These are phyloP conservation scores for Echium plantagineum DNA, from an alignment of 257 asterid species.

Conservation along the genomic window DNA sequence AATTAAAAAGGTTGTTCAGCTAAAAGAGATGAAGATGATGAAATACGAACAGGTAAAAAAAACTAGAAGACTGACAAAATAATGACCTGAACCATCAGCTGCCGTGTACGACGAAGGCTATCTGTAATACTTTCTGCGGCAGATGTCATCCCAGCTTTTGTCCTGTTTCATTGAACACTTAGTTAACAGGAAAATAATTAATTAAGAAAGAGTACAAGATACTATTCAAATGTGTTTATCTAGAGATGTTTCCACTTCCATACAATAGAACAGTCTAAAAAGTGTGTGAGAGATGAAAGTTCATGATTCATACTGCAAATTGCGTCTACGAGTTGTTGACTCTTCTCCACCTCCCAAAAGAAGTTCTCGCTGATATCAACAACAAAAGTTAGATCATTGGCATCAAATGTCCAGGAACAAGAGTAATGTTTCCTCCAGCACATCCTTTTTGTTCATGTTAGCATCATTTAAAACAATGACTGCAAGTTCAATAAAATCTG, in stretches of 20 bases:
- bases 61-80: conserved; percentile 1
- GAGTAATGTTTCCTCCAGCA: background rate
- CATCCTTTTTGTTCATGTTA: background rate
- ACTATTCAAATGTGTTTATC: background rate
- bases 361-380: conserved; percentile 65
- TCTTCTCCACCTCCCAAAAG: conserved; percentile 97
- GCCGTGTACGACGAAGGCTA: conserved; percentile 89
- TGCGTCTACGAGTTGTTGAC: conserved; percentile 81
- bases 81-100: conserved; percentile 94
- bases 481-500: conserved; percentile 2
- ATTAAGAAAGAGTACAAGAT: background rate
- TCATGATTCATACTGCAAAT: conserved; percentile 55
- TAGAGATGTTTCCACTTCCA: background rate
- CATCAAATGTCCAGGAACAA: background rate
- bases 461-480: background rate
- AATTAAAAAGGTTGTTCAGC: background rate
- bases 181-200: conserved; percentile 1
- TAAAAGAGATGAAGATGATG: background rate
- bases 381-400: background rate
- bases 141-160: conserved; percentile 95
- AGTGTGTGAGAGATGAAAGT: background rate
- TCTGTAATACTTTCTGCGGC: conserved; percentile 96
- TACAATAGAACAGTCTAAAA: background rate
- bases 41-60: background rate
- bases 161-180: conserved; percentile 32